Evolutionary conservation across 2,329 filamentous ascomycete genomes (phyloP).

Genomic region (Alternaria triticina): DNA sequence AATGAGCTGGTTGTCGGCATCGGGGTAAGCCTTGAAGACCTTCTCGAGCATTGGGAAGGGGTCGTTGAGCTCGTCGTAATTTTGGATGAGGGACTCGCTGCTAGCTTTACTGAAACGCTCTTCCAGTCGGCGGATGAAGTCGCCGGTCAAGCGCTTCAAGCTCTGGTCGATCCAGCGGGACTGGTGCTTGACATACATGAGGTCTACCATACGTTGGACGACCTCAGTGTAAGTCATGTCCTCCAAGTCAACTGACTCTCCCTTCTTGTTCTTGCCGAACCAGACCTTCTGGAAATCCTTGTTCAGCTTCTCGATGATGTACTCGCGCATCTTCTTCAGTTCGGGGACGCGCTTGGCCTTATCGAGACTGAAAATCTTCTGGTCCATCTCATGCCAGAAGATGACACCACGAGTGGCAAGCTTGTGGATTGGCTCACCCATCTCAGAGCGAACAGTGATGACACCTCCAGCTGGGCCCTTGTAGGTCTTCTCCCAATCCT

Average conservation of each 20-base stretch:
- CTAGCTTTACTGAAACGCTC: conserved; percentile 88
- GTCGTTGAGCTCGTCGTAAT: conserved; percentile 82
- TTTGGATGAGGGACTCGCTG: conserved; percentile 84
- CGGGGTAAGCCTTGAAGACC: conserved; percentile 82
- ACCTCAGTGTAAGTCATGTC: conserved; percentile 59
- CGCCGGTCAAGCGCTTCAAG: conserved; percentile 81
- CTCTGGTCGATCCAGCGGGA: conserved; percentile 64
- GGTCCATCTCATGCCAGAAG: conserved; percentile 99
- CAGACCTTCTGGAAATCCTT: conserved; percentile 58
- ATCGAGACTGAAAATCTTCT: conserved; percentile 95
- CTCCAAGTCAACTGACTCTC: conserved; percentile 53
- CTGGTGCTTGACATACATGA: conserved; percentile 56
- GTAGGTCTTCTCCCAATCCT: conserved; percentile 57
- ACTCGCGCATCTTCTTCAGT: conserved; percentile 52
- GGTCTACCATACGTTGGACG: conserved; percentile 53
- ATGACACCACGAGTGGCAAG: conserved; percentile 92
- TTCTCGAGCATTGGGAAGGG: conserved; percentile 80
- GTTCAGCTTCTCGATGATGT: conserved; percentile 57
- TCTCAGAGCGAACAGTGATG: conserved; percentile 96
- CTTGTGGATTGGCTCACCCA: conserved; percentile 99
- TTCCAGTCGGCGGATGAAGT: conserved; percentile 96
- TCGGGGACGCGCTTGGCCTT: conserved; percentile 68
- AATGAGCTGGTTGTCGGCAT: conserved; percentile 88
- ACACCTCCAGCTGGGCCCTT: conserved; percentile 84
- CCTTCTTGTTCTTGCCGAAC: conserved; percentile 54